Base-by-base conservation (phyloP, 176 grass and related monocot genomes). In the Eragrostis nindensis region DNA sequence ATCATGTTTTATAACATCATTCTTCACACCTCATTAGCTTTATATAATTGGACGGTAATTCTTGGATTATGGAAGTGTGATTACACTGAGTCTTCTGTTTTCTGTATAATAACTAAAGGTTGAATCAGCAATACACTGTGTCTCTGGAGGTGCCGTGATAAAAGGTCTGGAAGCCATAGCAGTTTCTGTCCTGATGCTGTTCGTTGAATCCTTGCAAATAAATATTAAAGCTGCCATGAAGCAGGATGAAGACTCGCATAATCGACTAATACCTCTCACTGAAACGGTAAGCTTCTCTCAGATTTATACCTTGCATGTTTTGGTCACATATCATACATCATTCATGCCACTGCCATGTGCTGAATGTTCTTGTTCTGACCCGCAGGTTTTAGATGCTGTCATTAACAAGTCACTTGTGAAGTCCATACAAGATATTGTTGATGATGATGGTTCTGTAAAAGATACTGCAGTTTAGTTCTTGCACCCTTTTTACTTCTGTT, bases 371-470 rank as follows among this genome's bases (percentile, higher is more conserved):
- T 87, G 15, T 27, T 73, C 71, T 62, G 30, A 44, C 21, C 49
- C 82, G 72, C 84, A 94, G 92, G 76, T 91, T 78, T 41, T 91
- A 64, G 73, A 94, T 85, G 74, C 54, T 87, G 81, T 29, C 53
- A 81, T 94, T 63, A 94, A 36, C 73, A 83, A 80, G 36, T 79
- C 74, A 84, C 66, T 94, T 62, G 89, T 79, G 66, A 94, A 91
- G 57, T 87, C 81, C 57, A 86, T 91, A 71, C 89, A 91, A 48
- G 83, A 91, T 62, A 60, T 89, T 40, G 55, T 94, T 82, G 86
- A 94, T 56, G 92, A 91, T 62, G 89, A 94, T 56, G 92, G 92
- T 48, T 94, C 89, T 54, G 84, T 94, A 40, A 94, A 94, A 91
- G 89, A 94, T 52, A 91, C 75, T 75, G 86, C 92, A 68, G 92